phyloP scores from a whole-genome alignment of 371 early-diverging fungal genomes.

The Mucor indicus region DNA sequence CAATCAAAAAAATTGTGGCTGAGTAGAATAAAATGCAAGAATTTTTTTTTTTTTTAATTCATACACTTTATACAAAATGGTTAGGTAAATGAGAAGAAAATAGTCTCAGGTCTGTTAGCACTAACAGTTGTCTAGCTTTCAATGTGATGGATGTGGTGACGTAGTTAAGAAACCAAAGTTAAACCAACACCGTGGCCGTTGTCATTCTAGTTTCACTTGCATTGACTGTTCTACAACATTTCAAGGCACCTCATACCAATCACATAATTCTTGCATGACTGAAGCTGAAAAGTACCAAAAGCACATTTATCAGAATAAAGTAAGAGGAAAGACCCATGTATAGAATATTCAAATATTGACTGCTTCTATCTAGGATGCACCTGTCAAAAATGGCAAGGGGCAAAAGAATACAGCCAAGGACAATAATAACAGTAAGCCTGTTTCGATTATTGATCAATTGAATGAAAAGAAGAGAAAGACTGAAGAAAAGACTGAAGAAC shows the following conservation, averaged over 20 bases:
- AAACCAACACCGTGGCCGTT: conserved; percentile 78
- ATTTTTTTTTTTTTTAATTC: not conserved
- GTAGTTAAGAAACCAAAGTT: conserved; percentile 91
- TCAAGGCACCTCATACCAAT: conserved; percentile 68
- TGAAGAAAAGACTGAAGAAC: conserved; percentile 15
- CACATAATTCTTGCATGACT: conserved; percentile 84
- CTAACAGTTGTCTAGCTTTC: conserved; percentile 45
- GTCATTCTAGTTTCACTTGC: conserved; percentile 84
- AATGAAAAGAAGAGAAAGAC: conserved; percentile 49
- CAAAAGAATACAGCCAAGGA: conserved; percentile 26
- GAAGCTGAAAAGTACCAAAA: conserved; percentile 92
- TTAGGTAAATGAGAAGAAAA: conserved; percentile 1
- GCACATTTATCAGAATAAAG: conserved; percentile 59
- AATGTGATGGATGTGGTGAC: conserved; percentile 87
- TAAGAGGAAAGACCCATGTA: conserved; percentile 6
- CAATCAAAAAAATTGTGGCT: not conserved
- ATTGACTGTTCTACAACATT: conserved; percentile 91
- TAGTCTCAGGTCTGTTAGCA: not conserved
- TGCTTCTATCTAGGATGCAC: not conserved
- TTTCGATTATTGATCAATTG: conserved; percentile 63
- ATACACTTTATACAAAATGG: conserved; percentile 1
- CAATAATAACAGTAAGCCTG: conserved; percentile 31
- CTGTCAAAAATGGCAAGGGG: not conserved
- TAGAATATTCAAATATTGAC: not conserved
- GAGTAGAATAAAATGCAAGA: not conserved